Evolutionary conservation across 805 yeast species (phyloP).

Genomic region (Candida mattraensis): DNA sequence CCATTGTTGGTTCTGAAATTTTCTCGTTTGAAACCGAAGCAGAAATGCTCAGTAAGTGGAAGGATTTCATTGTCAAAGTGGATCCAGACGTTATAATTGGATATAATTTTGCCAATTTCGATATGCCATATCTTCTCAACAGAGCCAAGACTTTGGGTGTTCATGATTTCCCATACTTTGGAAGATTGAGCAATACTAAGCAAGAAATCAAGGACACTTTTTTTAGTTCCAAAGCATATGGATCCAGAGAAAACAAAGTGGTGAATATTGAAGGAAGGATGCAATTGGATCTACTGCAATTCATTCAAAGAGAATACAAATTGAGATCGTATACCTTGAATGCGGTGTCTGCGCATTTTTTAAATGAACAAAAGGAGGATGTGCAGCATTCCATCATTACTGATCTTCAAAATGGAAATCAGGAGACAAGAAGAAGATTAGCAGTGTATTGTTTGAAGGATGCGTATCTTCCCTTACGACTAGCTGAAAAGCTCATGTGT

Average conservation of each 20-base stretch:
- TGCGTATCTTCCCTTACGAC: slow-evolving; percentile 86
- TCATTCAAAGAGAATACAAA: slow-evolving; percentile 92
- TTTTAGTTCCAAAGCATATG: slow-evolving; percentile 93
- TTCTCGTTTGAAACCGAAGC: slow-evolving; percentile 71
- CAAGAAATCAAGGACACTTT: slow-evolving; percentile 81
- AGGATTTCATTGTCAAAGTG: slow-evolving; percentile 73
- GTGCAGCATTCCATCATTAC: slow-evolving; percentile 97
- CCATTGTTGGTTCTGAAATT: slow-evolving; percentile 92
- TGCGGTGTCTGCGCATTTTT: slow-evolving; percentile 90
- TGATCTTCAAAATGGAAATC: slow-evolving; percentile 86
- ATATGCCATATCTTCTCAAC: slow-evolving; percentile 87
- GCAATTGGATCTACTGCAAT: slow-evolving; percentile 90
- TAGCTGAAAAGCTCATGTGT: slow-evolving; percentile 92
- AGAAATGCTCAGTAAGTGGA: slow-evolving; percentile 85
- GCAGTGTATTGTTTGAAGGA: slow-evolving; percentile 98
- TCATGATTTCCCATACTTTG: slow-evolving; percentile 76
- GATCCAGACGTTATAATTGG: slow-evolving; percentile 98
- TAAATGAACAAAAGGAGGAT: slow-evolving; percentile 96
- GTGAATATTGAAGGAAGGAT: slow-evolving; percentile 94
- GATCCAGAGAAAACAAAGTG: slow-evolving; percentile 89
- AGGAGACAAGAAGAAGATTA: slow-evolving; percentile 89
- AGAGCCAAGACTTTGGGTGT: slow-evolving; percentile 76
- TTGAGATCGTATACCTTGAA: slow-evolving; percentile 91
- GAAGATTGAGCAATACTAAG: slow-evolving; percentile 63
- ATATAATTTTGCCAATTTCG: slow-evolving; percentile 92